These are phyloP conservation scores for Puccinia polysora DNA, from an alignment of 1,284 basidiomycete species.

Conservation along the genomic window DNA sequence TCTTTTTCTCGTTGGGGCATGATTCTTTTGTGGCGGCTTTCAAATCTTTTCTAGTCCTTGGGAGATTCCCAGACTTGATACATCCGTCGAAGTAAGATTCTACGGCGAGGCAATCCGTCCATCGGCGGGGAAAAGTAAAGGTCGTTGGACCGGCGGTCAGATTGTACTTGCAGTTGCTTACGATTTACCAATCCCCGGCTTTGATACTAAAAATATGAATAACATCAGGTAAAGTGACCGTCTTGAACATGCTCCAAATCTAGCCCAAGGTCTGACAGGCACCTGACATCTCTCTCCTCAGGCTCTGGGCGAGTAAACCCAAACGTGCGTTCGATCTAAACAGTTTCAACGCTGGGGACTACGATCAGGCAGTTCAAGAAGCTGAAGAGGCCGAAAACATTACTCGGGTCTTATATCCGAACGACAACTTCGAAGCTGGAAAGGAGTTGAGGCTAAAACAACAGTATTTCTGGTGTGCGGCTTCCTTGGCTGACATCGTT, in stretches of 20 bases:
- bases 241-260: too few relatives aligned
- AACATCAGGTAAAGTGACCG: too few relatives aligned
- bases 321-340: slow-evolving; percentile 9
- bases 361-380: slow-evolving; percentile 75
- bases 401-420: slow-evolving; percentile 62
- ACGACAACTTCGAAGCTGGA: slow-evolving; percentile 58
- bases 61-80: slow-evolving; percentile 81
- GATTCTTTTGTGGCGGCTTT: too few relatives aligned
- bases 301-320: slow-evolving; percentile 52
- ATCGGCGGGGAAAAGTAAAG: slow-evolving; percentile 61
- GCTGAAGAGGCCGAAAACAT: slow-evolving; percentile 84
- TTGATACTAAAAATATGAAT: slow-evolving; percentile 53
- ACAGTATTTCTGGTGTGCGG: slow-evolving; percentile 76
- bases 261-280: too few relatives aligned
- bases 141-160: slow-evolving; percentile 78
- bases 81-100: slow-evolving; percentile 70
- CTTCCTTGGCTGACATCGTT: too few relatives aligned
- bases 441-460: slow-evolving; percentile 89
- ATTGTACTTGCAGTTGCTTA: slow-evolving; percentile 85
- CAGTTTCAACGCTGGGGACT: slow-evolving; percentile 68
- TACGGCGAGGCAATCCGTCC: slow-evolving; percentile 72
- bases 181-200: slow-evolving; percentile 58
- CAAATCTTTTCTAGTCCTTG: slow-evolving; percentile 56
- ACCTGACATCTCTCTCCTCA: too few relatives aligned
- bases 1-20: too few relatives aligned